Evolutionary conservation across 1,284 basidiomycete species (phyloP).

Genomic region (Irpex rosettiformis): DNA sequence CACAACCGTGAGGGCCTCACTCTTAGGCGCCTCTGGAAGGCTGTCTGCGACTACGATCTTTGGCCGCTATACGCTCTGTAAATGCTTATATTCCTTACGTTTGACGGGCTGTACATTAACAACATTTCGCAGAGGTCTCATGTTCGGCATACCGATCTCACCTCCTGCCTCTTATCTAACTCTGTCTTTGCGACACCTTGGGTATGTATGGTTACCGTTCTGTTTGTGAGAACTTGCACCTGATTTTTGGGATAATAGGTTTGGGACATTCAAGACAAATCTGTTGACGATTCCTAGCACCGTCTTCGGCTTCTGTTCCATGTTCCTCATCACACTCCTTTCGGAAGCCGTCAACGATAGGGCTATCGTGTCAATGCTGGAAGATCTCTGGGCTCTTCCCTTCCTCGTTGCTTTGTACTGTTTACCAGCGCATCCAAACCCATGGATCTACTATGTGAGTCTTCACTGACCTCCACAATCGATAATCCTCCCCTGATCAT

Average conservation of each 20-base stretch:
- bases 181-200: slow-evolving; percentile 49
- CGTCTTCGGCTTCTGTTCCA: slow-evolving; percentile 39
- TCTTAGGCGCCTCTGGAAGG: slow-evolving; percentile 40
- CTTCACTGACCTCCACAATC: background rate
- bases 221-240: background rate
- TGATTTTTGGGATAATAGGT: slow-evolving; percentile 19
- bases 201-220: slow-evolving; percentile 27
- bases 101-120: slow-evolving; percentile 37
- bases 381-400: slow-evolving; percentile 51
- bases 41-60: slow-evolving; percentile 21
- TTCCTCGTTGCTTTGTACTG: slow-evolving; percentile 47
- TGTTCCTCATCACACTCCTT: slow-evolving; percentile 40
- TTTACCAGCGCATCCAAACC: slow-evolving; percentile 41
- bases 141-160: slow-evolving; percentile 25
- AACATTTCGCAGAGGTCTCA: slow-evolving; percentile 23
- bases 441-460: slow-evolving; percentile 44
- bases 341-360: slow-evolving; percentile 47
- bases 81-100: slow-evolving; percentile 23
- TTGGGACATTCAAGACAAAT: slow-evolving; percentile 32
- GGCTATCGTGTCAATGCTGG: slow-evolving; percentile 42
- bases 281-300: slow-evolving; percentile 32
- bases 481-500: background rate
- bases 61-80: slow-evolving; percentile 13
- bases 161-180: slow-evolving; percentile 47
- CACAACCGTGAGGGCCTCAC: slow-evolving; percentile 68